Base-by-base conservation (phyloP, 2,329 filamentous ascomycete genomes). In the Paecilomyces sp. region DNA sequence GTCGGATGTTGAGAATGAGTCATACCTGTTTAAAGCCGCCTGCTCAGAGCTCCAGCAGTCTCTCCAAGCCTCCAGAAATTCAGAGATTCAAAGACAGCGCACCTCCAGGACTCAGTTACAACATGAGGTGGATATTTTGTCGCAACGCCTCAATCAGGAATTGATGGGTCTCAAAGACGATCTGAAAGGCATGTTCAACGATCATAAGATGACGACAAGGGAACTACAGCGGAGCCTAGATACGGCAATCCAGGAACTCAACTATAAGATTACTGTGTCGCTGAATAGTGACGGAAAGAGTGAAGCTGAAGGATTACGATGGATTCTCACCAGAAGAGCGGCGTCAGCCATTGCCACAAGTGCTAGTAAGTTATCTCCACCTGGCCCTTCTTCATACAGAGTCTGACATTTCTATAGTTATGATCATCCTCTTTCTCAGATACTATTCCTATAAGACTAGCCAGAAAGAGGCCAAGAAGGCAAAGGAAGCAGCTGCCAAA, bases 151-250 rank as follows among this genome's bases (percentile, higher is more conserved):
- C 60, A 90, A 87, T 34, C 92, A 97, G 74, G 92, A 97, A 72
- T 81, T 92, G 28, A 77, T 87, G 58, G 88, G 85, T 34, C 79
- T 97, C 61, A 94, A 91, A 67, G 93, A 99, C 71, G 91, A 92
- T 58, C 83, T 97, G n/a, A 91, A 92, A 72, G 93, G 91, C 60
- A 89, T 97, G 83, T 97, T 97, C 73, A 93, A 97, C 70, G 93
- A 99, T 72, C 86, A 95, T 52, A 94, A 93, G 73, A 96, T 97
- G 90, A 85, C 86, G 1, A 92, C 96, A 1, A 82, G 92, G 58
- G 90, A 93, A 74, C 90, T 97, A 73, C 92, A 97, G 76, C 88
- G 92, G 70, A 82, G 83, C 6, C 88, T 90, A 70, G 93, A 97
- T 71, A 90, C 89, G 56, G 88, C 88, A 82, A 92, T 96, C 63